Evolutionary conservation across 305 asterid genomes (phyloP).

Genomic region (Plantago coronopus): DNA sequence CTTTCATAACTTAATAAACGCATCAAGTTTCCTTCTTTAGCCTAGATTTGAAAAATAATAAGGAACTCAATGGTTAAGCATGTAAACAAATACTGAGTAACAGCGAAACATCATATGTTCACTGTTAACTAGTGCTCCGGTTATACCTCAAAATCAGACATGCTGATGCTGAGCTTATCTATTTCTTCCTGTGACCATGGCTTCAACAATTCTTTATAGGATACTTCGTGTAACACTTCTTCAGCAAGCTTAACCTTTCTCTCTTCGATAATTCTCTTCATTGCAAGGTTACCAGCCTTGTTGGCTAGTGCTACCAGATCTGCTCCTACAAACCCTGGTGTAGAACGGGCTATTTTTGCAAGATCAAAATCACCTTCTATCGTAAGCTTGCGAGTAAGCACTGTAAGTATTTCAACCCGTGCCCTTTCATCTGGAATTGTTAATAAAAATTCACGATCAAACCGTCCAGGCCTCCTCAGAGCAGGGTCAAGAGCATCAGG

Average conservation of each 20-base stretch:
- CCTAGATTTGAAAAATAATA: neutral
- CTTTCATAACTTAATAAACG: too few species aligned
- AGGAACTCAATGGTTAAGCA: too few species aligned
- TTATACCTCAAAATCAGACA: conserved; percentile 79
- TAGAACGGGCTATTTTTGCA: conserved; percentile 64
- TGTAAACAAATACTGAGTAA: neutral
- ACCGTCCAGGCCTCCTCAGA: conserved; percentile 89
- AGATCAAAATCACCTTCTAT: conserved; percentile 83
- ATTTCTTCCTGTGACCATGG: conserved; percentile 69
- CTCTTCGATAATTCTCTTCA: conserved; percentile 59
- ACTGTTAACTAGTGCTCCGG: neutral
- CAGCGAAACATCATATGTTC: conserved; percentile 8
- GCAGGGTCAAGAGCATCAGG: conserved; percentile 86
- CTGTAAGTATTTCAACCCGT: conserved; percentile 60
- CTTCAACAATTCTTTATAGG: conserved; percentile 62
- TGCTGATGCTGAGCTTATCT: conserved; percentile 51
- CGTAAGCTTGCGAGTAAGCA: conserved; percentile 50
- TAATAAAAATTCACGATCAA: conserved; percentile 73
- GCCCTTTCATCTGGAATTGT: conserved; percentile 81
- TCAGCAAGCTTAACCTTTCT: conserved; percentile 39
- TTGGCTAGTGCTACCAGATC: conserved; percentile 65
- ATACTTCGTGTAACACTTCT: conserved; percentile 26
- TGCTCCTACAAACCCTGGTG: conserved; percentile 90
- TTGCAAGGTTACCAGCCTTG: conserved; percentile 77
- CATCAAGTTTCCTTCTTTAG: neutral